Percentiles rank a stretch among this genome's conserved stretches.
phyloP scores from a whole-genome alignment of 768 basidiomycete species.

The Lentinula sp. region DNA sequence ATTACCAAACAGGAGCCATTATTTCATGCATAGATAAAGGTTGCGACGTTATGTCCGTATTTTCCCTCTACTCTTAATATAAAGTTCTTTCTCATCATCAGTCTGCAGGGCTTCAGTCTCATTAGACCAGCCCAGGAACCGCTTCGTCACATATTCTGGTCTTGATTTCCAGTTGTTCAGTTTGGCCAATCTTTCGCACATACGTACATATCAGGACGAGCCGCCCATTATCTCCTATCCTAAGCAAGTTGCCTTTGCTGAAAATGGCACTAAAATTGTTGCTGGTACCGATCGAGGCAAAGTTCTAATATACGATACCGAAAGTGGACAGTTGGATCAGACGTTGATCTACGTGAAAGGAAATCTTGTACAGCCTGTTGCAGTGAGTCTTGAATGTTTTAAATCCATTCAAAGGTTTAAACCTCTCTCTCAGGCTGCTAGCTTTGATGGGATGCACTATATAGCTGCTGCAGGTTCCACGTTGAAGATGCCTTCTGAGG shows the following conservation, averaged over 20 bases:
- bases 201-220: background rate
- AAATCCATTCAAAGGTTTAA: too few species aligned
- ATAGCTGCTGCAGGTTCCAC: too few species aligned
- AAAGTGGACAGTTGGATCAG: background rate
- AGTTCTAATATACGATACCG: background rate
- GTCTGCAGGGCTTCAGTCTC: background rate
- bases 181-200: background rate
- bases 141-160: background rate
- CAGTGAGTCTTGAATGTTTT: background rate
- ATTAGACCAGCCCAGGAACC: background rate
- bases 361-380: background rate
- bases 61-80: too few species aligned
- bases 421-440: too few species aligned
- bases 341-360: background rate
- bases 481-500: too few species aligned
- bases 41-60: background rate
- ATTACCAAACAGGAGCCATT: background rate
- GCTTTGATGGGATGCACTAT: too few species aligned
- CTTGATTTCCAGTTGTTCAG: background rate
- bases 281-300: background rate
- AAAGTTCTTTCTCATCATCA: background rate
- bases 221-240: background rate
- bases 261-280: background rate
- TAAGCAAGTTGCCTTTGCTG: background rate
- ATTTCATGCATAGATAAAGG: background rate